A percentile compares a stretch with the other conserved stretches of the same genome.
Evolutionary conservation across 1,139 yeast genomes (phyloP).

Genomic region (Yamadazyma diospyri): DNA sequence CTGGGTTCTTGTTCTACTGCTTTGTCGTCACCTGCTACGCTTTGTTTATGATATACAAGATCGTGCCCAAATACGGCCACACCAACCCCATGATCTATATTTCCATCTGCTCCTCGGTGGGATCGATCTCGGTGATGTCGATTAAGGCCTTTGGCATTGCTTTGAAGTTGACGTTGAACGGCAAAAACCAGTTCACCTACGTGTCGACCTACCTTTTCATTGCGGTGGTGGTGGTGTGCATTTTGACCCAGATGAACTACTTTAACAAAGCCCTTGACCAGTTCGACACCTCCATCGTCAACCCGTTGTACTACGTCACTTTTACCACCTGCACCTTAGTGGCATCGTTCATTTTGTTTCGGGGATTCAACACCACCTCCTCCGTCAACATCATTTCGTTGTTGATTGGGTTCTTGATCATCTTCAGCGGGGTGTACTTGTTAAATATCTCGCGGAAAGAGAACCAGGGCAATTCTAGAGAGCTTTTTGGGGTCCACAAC

Average conservation of each 20-base stretch:
- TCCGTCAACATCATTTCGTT: constrained; percentile 82
- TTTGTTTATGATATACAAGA: constrained; percentile 73
- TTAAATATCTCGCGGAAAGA: constrained; percentile 75
- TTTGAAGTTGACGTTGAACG: constrained; percentile 75
- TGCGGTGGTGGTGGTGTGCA: constrained; percentile 74
- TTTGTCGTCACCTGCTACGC: constrained; percentile 62
- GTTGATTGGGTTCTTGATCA: constrained; percentile 80
- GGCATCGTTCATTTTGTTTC: constrained; percentile 83
- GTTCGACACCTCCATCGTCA: constrained; percentile 88
- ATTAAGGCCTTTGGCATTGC: constrained; percentile 95
- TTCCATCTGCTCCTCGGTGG: constrained; percentile 86
- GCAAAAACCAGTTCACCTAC: constrained; percentile 88
- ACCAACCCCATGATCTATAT: constrained; percentile 87
- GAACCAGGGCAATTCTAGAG: constrained; percentile 50
- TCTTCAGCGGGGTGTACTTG: constrained; percentile 83
- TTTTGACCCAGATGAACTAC: constrained; percentile 88
- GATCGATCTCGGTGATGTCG: constrained; percentile 88
- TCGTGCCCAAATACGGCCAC: constrained; percentile 79
- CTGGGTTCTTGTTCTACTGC: constrained; percentile 73
- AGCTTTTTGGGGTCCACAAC: constrained; percentile 61
- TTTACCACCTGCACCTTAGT: constrained; percentile 85
- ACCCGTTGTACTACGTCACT: constrained; percentile 87
- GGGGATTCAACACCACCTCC: constrained; percentile 83
- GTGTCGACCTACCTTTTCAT: constrained; percentile 81
- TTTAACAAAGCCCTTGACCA: constrained; percentile 92